Percentiles rank a stretch among this genome's conserved stretches.
These are phyloP conservation scores for Fusarium udum DNA, from an alignment of 2,329 filamentous ascomycete species.

Conservation along the genomic window DNA sequence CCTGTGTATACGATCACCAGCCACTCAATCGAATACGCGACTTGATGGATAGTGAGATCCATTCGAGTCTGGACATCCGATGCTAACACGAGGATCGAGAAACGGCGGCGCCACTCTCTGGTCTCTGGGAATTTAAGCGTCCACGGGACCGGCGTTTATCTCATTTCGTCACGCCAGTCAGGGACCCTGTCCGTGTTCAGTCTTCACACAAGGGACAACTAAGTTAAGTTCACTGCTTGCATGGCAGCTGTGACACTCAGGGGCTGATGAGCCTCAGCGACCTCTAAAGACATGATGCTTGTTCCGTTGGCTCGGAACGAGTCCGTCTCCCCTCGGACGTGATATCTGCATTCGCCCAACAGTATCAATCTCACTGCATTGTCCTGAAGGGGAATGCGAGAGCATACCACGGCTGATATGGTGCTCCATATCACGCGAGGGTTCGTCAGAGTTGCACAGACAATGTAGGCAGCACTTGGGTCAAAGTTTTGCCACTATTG, in stretches of 20 bases:
- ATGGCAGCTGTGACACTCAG: conserved; percentile 27
- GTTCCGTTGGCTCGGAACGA: conserved; percentile 18
- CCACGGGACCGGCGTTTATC: conserved; percentile 22
- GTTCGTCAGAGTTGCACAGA: conserved; percentile 2
- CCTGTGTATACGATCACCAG: background rate
- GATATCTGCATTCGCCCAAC: conserved; percentile 7
- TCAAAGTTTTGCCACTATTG: background rate
- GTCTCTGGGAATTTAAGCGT: background rate
- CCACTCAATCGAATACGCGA: conserved; percentile 1
- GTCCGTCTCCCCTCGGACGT: conserved; percentile 6
- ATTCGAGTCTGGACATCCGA: background rate
- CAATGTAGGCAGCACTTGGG: background rate
- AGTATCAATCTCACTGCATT: conserved; percentile 7
- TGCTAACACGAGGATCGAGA: background rate
- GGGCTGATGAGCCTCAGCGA: conserved; percentile 25
- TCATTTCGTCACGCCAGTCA: conserved; percentile 30
- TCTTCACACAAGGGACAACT: background rate
- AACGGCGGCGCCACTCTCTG: background rate
- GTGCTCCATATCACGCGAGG: background rate
- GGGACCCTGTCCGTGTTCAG: conserved; percentile 6
- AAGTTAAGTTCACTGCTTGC: conserved; percentile 7
- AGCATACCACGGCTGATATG: conserved; percentile 3
- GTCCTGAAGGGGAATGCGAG: background rate
- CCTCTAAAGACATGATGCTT: conserved; percentile 3
- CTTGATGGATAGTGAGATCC: background rate